phyloP scores from a whole-genome alignment of 495 filamentous ascomycete genomes.

The Hyaloscypha hepaticicola region DNA sequence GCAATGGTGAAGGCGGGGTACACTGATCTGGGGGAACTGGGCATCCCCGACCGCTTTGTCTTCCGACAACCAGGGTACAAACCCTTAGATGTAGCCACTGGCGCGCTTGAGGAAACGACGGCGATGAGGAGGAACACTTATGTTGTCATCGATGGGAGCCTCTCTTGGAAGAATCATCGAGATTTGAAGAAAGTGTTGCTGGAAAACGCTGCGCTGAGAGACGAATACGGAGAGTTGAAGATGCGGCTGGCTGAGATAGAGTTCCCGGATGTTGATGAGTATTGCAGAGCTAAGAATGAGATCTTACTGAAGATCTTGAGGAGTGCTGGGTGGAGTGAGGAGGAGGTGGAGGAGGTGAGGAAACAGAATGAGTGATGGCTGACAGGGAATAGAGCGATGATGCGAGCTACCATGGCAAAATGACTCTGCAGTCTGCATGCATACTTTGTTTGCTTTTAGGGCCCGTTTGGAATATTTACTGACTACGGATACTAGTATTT shows the following conservation, averaged over 20 bases:
- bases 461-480: too few species aligned
- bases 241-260: constrained; percentile 8
- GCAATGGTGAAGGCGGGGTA: constrained; percentile 18
- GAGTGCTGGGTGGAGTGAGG: constrained; percentile 24
- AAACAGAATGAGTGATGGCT: constrained; percentile 12
- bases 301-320: constrained; percentile 27
- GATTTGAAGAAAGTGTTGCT: constrained; percentile 28
- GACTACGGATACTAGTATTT: too few species aligned
- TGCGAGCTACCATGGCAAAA: too few species aligned
- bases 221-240: constrained; percentile 28
- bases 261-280: constrained; percentile 18
- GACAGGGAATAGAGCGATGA: neutral
- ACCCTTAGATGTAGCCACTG: neutral
- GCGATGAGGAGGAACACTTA: constrained; percentile 29
- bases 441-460: too few species aligned
- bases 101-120: neutral
- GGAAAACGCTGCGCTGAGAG: constrained; percentile 30
- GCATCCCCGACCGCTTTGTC: constrained; percentile 15
- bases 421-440: too few species aligned
- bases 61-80: constrained; percentile 25
- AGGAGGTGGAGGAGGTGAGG: constrained; percentile 19
- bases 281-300: constrained; percentile 23
- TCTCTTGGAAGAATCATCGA: constrained; percentile 22
- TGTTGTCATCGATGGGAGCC: constrained; percentile 21
- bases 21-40: constrained; percentile 23